phyloP scores from a whole-genome alignment of 2,329 filamentous ascomycete species.

The Colletotrichum orbiculare region DNA sequence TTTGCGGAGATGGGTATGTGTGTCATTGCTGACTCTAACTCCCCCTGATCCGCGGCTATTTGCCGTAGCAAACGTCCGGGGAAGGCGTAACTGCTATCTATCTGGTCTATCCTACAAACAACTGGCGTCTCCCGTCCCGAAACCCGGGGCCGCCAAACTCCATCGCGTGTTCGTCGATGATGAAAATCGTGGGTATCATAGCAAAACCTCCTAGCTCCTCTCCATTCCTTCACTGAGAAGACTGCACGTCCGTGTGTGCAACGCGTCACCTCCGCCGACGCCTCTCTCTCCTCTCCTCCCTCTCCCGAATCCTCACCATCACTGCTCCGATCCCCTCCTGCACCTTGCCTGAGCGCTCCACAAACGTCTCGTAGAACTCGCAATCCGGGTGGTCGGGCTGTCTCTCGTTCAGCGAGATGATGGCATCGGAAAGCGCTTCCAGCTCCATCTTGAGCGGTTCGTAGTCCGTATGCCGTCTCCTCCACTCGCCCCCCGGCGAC shows the following conservation, averaged over 20 bases:
- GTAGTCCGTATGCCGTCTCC: conserved; percentile 18
- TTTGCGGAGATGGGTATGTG: too few relatives aligned
- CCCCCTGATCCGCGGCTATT: too few relatives aligned
- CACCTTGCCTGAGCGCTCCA: conserved; percentile 31
- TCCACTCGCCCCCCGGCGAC: conserved; percentile 7
- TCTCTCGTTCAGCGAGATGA: conserved; percentile 33
- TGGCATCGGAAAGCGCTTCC: conserved; percentile 31
- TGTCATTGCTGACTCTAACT: too few relatives aligned
- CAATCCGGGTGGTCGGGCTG: conserved; percentile 32
- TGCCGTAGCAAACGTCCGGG: too few relatives aligned
- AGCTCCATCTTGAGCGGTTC: conserved; percentile 22
- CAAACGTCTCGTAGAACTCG: conserved; percentile 35
- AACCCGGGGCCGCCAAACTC: neutral
- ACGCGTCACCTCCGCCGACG: conserved; percentile 4
- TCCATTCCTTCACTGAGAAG: neutral
- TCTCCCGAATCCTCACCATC: conserved; percentile 31
- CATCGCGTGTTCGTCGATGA: too few relatives aligned
- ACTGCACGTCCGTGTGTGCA: neutral
- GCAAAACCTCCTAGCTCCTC: too few relatives aligned
- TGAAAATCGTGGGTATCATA: conserved; percentile 10
- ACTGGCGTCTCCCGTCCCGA: conserved; percentile 1
- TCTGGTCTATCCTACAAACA: conserved; percentile 17
- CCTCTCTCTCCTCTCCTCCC: conserved; percentile 30
- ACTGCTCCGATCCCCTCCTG: conserved; percentile 32
- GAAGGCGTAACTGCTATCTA: neutral